phyloP scores from a whole-genome alignment of 1,284 basidiomycete species.

The Boletus calvinii region DNA sequence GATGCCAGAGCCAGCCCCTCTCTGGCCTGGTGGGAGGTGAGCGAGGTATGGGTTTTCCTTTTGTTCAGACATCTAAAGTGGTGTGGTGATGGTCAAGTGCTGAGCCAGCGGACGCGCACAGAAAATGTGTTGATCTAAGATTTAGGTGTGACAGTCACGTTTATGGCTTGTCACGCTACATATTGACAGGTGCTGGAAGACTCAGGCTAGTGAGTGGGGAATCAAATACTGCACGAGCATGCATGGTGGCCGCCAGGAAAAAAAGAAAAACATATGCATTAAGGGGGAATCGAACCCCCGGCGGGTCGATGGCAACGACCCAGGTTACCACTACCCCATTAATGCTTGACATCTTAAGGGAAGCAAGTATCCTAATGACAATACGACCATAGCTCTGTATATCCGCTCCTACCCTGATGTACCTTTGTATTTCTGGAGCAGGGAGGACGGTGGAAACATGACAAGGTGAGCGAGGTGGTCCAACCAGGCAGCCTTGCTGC shows the following conservation, averaged over 20 bases:
- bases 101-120: background rate
- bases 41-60: constrained; percentile 60
- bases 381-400: too few species aligned
- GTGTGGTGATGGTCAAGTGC: constrained; percentile 8
- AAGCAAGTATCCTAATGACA: too few species aligned
- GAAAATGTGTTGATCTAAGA: constrained; percentile 24
- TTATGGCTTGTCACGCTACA: background rate
- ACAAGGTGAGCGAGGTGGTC: background rate
- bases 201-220: too few species aligned
- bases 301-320: constrained; percentile 55
- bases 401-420: too few species aligned
- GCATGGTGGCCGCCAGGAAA: background rate
- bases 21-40: constrained; percentile 39
- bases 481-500: background rate
- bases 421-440: too few species aligned
- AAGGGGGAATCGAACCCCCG: constrained; percentile 35
- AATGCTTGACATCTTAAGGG: constrained; percentile 21
- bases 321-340: constrained; percentile 40
- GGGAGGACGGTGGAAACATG: too few species aligned
- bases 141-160: constrained; percentile 9
- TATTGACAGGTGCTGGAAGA: too few species aligned
- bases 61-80: constrained; percentile 15
- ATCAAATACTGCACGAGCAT: too few species aligned
- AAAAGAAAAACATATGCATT: constrained; percentile 8
- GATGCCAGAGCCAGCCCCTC: constrained; percentile 23